Evolutionary conservation across 1,139 yeast species (phyloP).

Genomic region (Candida albicans): DNA sequence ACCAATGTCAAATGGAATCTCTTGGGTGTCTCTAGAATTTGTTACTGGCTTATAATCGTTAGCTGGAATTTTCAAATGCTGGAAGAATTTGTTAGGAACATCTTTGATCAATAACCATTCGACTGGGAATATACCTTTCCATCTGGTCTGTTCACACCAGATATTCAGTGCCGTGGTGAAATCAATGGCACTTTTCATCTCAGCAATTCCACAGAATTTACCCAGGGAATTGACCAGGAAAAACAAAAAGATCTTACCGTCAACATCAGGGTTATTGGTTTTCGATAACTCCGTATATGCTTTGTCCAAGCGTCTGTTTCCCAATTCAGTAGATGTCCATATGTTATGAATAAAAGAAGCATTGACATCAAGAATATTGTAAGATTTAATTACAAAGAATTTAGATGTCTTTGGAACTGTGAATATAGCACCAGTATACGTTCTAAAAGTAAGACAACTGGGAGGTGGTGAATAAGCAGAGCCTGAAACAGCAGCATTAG

Average conservation of each 20-base stretch:
- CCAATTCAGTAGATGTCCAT: slow-evolving; percentile 62
- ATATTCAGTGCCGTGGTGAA: slow-evolving; percentile 38
- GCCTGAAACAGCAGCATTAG: background rate
- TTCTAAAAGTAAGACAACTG: slow-evolving; percentile 20
- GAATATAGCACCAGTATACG: slow-evolving; percentile 23
- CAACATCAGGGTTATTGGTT: slow-evolving; percentile 11
- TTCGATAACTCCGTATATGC: slow-evolving; percentile 18
- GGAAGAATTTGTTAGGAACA: slow-evolving; percentile 48
- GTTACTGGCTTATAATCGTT: slow-evolving; percentile 56
- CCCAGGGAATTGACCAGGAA: slow-evolving; percentile 64
- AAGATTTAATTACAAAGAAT: slow-evolving; percentile 60
- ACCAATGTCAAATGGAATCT: slow-evolving; percentile 45
- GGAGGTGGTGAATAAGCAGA: slow-evolving; percentile 2
- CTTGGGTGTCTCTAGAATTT: slow-evolving; percentile 63
- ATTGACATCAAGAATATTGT: slow-evolving; percentile 46
- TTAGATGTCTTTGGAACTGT: slow-evolving; percentile 25
- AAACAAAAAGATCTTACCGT: slow-evolving; percentile 44
- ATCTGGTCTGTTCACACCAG: slow-evolving; percentile 50
- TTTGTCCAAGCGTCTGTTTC: slow-evolving; percentile 51
- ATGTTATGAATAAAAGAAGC: slow-evolving; percentile 50
- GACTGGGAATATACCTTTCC: slow-evolving; percentile 54
- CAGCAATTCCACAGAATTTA: slow-evolving; percentile 62
- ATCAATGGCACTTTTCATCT: slow-evolving; percentile 46
- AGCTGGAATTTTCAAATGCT: slow-evolving; percentile 41
- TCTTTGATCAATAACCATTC: slow-evolving; percentile 55